Conservation (phyloP, 257 asterid genomes). For the Nicotiana tabacum region DNA sequence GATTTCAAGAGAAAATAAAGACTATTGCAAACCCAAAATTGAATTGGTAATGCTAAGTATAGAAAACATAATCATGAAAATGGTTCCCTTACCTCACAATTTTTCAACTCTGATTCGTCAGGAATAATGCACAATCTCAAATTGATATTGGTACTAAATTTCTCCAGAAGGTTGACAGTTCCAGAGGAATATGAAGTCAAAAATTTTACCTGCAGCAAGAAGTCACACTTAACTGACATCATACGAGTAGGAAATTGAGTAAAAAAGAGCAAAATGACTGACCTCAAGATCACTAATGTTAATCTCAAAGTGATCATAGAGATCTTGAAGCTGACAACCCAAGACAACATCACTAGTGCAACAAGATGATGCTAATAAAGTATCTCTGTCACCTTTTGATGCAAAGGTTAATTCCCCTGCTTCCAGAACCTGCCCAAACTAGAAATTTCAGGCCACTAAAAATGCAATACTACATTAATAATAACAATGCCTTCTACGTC, state of each 20-base stretch:
- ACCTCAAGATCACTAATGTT: conserved; percentile 66
- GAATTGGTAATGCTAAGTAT: not conserved
- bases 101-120: conserved; percentile 60
- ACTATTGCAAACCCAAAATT: not conserved
- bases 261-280: conserved; percentile 20
- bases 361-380: conserved; percentile 27
- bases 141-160: conserved; percentile 44
- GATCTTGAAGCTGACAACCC: conserved; percentile 56
- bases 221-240: not conserved
- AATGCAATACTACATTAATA: not conserved
- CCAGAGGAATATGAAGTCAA: conserved; percentile 33
- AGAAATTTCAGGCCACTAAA: conserved; percentile 15
- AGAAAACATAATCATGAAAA: not conserved
- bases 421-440: conserved; percentile 59
- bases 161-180: conserved; percentile 49
- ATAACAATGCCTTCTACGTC: not conserved
- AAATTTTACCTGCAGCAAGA: conserved; percentile 53
- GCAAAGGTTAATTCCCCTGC: conserved; percentile 48
- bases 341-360: conserved; percentile 22
- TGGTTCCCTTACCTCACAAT: conserved; percentile 49
- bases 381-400: conserved; percentile 41
- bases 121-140: conserved; percentile 58
- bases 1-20: not conserved
- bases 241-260: conserved; percentile 10
- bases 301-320: conserved; percentile 58